Conservation (phyloP, 2,329 filamentous ascomycete species). For the Trichoderma hamatum region DNA sequence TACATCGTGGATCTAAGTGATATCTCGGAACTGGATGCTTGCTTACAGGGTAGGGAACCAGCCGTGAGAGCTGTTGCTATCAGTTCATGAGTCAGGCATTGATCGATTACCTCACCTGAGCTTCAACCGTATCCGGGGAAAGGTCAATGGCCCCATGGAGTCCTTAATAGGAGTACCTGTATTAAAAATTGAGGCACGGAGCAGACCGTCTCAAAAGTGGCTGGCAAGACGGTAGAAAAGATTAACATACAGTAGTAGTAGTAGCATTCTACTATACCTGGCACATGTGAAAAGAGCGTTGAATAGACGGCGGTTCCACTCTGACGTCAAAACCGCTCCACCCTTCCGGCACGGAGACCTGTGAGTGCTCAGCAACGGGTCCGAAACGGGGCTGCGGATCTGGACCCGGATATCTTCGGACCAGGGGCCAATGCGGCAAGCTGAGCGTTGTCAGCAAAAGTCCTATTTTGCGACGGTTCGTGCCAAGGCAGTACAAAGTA, state of each 20-base stretch:
- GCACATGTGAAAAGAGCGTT: conserved; percentile 1
- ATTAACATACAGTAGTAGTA: background rate
- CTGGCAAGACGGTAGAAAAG: background rate
- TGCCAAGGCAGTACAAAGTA: background rate
- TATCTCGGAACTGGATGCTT: conserved; percentile 1
- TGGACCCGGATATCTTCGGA: conserved; percentile 15
- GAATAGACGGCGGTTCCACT: conserved; percentile 22
- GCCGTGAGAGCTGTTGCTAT: background rate
- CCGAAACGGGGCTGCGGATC: conserved; percentile 30
- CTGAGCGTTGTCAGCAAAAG: background rate
- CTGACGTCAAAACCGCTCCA: conserved; percentile 38
- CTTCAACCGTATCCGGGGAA: background rate
- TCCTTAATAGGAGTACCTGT: background rate
- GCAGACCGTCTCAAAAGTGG: background rate
- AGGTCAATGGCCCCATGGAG: background rate
- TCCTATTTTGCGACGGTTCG: background rate
- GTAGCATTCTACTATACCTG: background rate
- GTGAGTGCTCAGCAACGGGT: conserved; percentile 37
- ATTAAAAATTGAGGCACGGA: background rate
- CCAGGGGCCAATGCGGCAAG: background rate
- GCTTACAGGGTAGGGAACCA: background rate
- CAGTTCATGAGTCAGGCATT: background rate
- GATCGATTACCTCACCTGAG: background rate
- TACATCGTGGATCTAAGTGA: conserved; percentile 3
- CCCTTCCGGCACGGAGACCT: conserved; percentile 33